Evolutionary conservation across 306 rosid genomes (phyloP).

Genomic region (Pyrus betulifolia): DNA sequence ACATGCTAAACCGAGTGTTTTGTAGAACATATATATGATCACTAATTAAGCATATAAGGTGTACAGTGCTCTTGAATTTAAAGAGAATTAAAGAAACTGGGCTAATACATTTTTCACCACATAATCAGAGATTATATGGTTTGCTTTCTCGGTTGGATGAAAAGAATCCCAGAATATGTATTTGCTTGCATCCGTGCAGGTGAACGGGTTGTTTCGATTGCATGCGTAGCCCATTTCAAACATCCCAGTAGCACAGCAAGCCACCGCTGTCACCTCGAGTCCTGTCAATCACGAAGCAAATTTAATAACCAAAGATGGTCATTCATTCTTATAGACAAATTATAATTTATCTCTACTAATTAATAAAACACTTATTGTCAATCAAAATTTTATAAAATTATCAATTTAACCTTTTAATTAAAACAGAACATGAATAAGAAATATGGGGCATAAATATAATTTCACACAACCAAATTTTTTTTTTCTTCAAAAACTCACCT

Average conservation of each 20-base stretch:
- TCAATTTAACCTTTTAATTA: too few species aligned
- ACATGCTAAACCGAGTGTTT: too few species aligned
- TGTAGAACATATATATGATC: too few species aligned
- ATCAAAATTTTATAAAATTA: too few species aligned
- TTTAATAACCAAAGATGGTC: too few species aligned
- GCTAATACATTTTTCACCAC: slow-evolving; percentile 14
- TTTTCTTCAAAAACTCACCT: too few species aligned
- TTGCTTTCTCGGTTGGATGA: slow-evolving; percentile 44
- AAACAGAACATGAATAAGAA: too few species aligned
- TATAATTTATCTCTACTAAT: not conserved
- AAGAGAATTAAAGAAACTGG: slow-evolving; percentile 13
- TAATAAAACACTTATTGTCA: too few species aligned
- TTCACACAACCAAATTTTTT: too few species aligned
- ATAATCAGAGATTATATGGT: slow-evolving; percentile 19
- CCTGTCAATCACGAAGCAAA: slow-evolving; percentile 13
- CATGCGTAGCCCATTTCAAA: slow-evolving; percentile 54
- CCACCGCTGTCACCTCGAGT: slow-evolving; percentile 25
- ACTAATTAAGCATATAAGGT: too few species aligned
- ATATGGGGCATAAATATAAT: too few species aligned
- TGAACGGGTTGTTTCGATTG: slow-evolving; percentile 20
- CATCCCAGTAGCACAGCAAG: slow-evolving; percentile 48
- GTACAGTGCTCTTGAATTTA: not conserved
- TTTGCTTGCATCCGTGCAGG: slow-evolving; percentile 40
- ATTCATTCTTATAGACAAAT: not conserved
- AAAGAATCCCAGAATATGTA: slow-evolving; percentile 52